Evolutionary conservation across 768 basidiomycete genomes (phyloP).

Genomic region (Lentinula lateritia): DNA sequence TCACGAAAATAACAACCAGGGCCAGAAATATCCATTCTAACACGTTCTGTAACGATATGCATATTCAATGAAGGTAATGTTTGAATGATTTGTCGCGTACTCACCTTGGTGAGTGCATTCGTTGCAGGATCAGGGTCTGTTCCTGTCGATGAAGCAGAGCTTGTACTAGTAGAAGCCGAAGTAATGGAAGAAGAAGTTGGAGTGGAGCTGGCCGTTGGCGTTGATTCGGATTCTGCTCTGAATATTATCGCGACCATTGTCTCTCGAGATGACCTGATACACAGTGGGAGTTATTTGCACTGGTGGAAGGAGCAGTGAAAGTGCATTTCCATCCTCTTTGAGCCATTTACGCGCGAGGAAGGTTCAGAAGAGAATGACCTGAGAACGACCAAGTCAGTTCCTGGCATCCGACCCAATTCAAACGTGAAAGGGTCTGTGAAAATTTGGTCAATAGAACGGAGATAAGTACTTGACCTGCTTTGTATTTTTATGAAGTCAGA

Average conservation of each 20-base stretch:
- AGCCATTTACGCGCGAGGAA: background rate
- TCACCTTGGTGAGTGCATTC: background rate
- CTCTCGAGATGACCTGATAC: background rate
- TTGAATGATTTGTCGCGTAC: background rate
- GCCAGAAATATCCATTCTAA: constrained; percentile 1
- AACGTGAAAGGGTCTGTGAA: background rate
- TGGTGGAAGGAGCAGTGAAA: background rate
- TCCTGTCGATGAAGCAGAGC: background rate
- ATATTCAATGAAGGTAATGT: background rate
- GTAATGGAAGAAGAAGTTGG: background rate
- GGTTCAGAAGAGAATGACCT: background rate
- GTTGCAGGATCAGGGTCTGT: background rate
- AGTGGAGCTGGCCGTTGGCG: background rate
- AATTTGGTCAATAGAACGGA: background rate
- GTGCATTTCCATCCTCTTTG: background rate
- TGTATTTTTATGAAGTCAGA: background rate
- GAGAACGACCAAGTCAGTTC: background rate
- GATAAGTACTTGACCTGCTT: background rate
- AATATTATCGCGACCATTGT: background rate
- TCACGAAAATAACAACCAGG: background rate
- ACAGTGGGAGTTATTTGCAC: background rate
- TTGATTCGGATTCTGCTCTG: background rate
- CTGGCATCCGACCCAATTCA: background rate
- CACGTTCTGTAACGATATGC: background rate
- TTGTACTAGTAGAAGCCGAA: background rate